Percentiles rank a stretch among this genome's conserved stretches.
These are phyloP conservation scores for Prunus persica DNA, from an alignment of 306 rosid species.

Conservation along the genomic window Prunus_persica_NCBIv2 NC_034013.1:15093001-15093500, in stretches of 20 bases:
- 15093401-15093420: neutral
- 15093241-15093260: conserved; percentile 19
- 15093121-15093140: conserved; percentile 93
- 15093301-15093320: conserved; percentile 94
- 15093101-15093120: conserved; percentile 84
- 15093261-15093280: conserved; percentile 66
- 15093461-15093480: conserved; percentile 72
- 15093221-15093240: neutral
- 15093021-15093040: conserved; percentile 6
- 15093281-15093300: conserved; percentile 62
- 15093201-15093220: neutral
- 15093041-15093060: conserved; percentile 96
- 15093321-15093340: conserved; percentile 93
- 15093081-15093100: conserved; percentile 99
- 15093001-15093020: conserved; percentile 21
- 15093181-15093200: neutral
- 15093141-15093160: conserved; percentile 90
- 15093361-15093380: conserved; percentile 30
- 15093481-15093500: conserved; percentile 73
- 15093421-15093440: conserved; percentile 62
- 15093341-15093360: conserved; percentile 95
- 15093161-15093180: conserved; percentile 38
- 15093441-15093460: conserved; percentile 91
- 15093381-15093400: neutral
- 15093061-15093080: conserved; percentile 90